Evolutionary conservation across 495 filamentous ascomycete genomes (phyloP).

Genomic region (Patellaria atrata): DNA sequence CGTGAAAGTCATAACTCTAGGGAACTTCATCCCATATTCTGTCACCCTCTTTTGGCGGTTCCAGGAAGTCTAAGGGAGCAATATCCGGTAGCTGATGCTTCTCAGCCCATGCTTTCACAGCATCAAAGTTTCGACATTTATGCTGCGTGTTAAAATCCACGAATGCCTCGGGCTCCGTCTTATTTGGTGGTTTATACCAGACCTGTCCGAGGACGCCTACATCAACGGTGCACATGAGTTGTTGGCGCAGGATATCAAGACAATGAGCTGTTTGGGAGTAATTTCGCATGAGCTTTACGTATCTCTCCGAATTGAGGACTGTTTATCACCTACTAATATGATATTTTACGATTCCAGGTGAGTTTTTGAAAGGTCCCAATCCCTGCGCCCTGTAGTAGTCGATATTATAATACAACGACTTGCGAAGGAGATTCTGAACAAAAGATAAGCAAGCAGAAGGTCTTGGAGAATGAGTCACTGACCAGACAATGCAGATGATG

Average conservation of each 20-base stretch:
- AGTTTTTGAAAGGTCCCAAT: conserved; percentile 36
- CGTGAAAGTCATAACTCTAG: too few species aligned
- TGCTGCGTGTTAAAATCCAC: conserved; percentile 43
- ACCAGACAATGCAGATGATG: conserved; percentile 46
- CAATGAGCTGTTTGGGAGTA: conserved; percentile 32
- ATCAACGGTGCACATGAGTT: conserved; percentile 42
- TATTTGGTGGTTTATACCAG: conserved; percentile 30
- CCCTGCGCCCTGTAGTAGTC: conserved; percentile 37
- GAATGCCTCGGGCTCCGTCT: conserved; percentile 31
- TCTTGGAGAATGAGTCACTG: conserved; percentile 1
- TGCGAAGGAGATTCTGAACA: conserved; percentile 37
- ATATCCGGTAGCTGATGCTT: conserved; percentile 31
- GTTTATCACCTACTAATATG: conserved; percentile 32
- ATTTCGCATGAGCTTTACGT: background rate
- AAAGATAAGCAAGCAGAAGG: background rate
- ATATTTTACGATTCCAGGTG: conserved; percentile 32
- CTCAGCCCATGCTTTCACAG: conserved; percentile 36
- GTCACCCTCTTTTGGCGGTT: conserved; percentile 28
- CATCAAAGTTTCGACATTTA: conserved; percentile 41
- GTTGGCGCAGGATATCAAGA: conserved; percentile 39
- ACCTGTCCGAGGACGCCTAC: conserved; percentile 39
- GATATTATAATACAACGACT: conserved; percentile 42
- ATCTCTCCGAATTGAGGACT: background rate
- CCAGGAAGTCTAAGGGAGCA: conserved; percentile 30
- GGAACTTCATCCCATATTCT: conserved; percentile 29